These are phyloP conservation scores for Artemisia annua DNA, from an alignment of 129 eudicot genomes.

Conservation along the genomic window DNA sequence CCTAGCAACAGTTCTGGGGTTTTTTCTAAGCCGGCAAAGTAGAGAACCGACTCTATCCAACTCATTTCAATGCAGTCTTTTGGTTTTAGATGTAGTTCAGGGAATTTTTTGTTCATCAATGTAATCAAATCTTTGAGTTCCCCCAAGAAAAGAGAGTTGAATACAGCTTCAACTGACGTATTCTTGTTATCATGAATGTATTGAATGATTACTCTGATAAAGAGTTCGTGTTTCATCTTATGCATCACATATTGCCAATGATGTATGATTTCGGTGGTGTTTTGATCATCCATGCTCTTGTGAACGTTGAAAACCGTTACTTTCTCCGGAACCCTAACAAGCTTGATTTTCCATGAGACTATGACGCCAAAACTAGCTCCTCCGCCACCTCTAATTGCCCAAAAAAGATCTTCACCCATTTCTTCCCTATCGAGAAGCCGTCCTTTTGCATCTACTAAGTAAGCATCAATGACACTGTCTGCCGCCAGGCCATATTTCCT, in stretches of 20 bases:
- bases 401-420: conserved; percentile 55
- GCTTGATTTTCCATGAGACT: conserved; percentile 50
- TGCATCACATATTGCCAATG: conserved; percentile 53
- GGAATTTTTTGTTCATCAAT: conserved; percentile 42
- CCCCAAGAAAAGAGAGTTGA: conserved; percentile 54
- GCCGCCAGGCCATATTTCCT: conserved; percentile 65
- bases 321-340: conserved; percentile 49
- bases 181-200: conserved; percentile 21
- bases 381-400: conserved; percentile 71
- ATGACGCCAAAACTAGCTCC: conserved; percentile 62
- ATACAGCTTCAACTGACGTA: conserved; percentile 36
- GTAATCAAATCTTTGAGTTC: conserved; percentile 27
- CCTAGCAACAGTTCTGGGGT: conserved; percentile 27
- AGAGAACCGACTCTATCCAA: conserved; percentile 59
- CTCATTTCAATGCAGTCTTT: conserved; percentile 55
- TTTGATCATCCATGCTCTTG: conserved; percentile 37
- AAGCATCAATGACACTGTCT: conserved; percentile 57
- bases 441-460: conserved; percentile 44
- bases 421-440: conserved; percentile 37
- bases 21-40: conserved; percentile 45
- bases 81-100: conserved; percentile 43
- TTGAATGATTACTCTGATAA: conserved; percentile 35
- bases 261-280: conserved; percentile 33
- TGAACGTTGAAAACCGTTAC: conserved; percentile 51
- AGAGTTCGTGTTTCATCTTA: conserved; percentile 33